Evolutionary conservation across 805 yeast species (phyloP), one percentile per base, ranked within the genome.

Genomic region (Nakazawaea ishiwadae): DNA sequence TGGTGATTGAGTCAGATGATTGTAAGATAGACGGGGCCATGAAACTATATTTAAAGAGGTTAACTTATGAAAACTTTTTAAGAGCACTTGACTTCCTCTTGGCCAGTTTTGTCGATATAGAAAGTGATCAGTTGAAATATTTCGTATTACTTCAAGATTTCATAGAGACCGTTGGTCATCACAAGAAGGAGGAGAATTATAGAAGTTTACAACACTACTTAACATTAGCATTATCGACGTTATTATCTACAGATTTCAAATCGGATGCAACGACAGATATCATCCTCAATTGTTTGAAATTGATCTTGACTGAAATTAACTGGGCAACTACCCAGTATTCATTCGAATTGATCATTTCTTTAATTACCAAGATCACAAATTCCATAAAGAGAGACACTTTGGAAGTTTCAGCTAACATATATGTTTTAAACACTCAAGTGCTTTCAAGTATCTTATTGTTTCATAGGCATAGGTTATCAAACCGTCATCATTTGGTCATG

Each of bases 401-500:
- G 44, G 43, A 23, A 28, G 5, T 10, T 8, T 14, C 37, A 24
- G 12, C 19, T 4, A 9, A 56, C 1, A 37, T 65, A 2, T 80
- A 67, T 51, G 42, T 60, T 2, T 46, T 53, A 4, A 48, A 75
- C 3, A 65, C 78, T 5, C 74, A 73, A 40, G 61, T 78, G 0
- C 50, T 84, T 19, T 80, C 96, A 0, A 70, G 73, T 28, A 60
- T 85, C 2, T 56, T 90, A 7, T 62, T 87, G 20, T 71, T 71
- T 53, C 93, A 87, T 51, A 72, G 96, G 40, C 75, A 66, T 54
- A 74, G 88, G 52, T 62, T 90, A 15, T 68, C 81, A 0, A 77
- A 81, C 28, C 77, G 97, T 54, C 80, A 85, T 52, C 95, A 88
- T 56, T 53, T 89, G 34, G 49, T 88, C 3, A 62, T 77, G 6